Conservation (phyloP, 106 monocot genomes). For the Acorus gramineus region DNA sequence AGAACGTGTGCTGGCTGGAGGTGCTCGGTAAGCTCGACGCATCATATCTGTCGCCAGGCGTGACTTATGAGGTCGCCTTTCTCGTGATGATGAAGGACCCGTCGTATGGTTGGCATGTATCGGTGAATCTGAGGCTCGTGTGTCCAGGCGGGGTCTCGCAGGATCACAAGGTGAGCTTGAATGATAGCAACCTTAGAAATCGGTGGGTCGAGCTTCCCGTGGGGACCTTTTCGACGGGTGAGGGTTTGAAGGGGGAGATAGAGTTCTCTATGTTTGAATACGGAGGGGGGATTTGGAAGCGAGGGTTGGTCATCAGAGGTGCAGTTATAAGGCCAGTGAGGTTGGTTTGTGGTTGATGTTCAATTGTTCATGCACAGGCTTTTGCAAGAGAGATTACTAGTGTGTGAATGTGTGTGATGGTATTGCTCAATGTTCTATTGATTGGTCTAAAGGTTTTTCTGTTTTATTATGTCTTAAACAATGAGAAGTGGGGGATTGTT, state of each 20-base stretch:
- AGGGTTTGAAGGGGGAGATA: conserved; percentile 14
- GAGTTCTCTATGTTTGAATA: conserved; percentile 41
- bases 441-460: too few relatives aligned
- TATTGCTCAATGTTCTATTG: too few relatives aligned
- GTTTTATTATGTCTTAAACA: too few relatives aligned
- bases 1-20: conserved; percentile 59
- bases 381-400: too few relatives aligned
- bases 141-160: conserved; percentile 7
- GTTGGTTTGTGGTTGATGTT: too few relatives aligned
- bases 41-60: conserved; percentile 34
- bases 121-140: conserved; percentile 36
- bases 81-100: conserved; percentile 29
- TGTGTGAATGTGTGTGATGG: too few relatives aligned
- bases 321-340: conserved; percentile 28
- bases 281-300: conserved; percentile 36
- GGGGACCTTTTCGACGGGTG: conserved; percentile 13
- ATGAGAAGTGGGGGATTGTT: too few relatives aligned
- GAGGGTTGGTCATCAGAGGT: conserved; percentile 49
- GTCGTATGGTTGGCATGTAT: conserved; percentile 30
- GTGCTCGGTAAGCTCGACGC: conserved; percentile 31
- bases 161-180: conserved; percentile 16
- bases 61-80: conserved; percentile 38
- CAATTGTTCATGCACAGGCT: too few relatives aligned
- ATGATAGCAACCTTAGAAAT: conserved; percentile 19
- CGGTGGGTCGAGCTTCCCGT: conserved; percentile 31